A percentile compares a stretch with the other conserved stretches of the same genome.
Evolutionary conservation across 306 rosid genomes (phyloP).

Genomic region (Notholithocarpus densiflorus): DNA sequence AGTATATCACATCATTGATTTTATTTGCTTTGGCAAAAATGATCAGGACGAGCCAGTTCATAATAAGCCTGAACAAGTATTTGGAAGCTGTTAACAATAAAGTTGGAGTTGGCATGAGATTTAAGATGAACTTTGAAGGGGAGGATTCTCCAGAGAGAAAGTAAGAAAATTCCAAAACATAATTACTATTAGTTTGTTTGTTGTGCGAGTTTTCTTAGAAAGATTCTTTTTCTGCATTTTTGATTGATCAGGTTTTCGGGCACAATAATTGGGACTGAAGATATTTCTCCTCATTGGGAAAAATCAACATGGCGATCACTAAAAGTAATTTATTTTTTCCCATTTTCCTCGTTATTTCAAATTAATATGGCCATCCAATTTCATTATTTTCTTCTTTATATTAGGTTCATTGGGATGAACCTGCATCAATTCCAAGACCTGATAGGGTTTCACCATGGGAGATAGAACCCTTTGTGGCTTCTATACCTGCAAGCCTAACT

Average conservation of each 20-base stretch:
- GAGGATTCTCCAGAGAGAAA: slow-evolving; percentile 91
- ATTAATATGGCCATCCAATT: neutral
- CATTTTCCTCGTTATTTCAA: neutral
- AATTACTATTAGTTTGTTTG: neutral
- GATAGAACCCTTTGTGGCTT: slow-evolving; percentile 70
- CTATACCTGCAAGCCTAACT: slow-evolving; percentile 39
- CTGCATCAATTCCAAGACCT: slow-evolving; percentile 72
- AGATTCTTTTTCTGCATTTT: slow-evolving; percentile 17
- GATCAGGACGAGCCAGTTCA: slow-evolving; percentile 77
- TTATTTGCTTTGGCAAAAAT: slow-evolving; percentile 7
- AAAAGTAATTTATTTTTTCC: slow-evolving; percentile 47
- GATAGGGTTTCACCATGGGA: slow-evolving; percentile 96
- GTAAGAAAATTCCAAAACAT: slow-evolving; percentile 32
- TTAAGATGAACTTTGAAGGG: slow-evolving; percentile 84
- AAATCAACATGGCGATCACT: slow-evolving; percentile 83
- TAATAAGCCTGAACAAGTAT: slow-evolving; percentile 63
- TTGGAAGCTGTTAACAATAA: slow-evolving; percentile 56
- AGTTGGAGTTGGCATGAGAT: slow-evolving; percentile 69
- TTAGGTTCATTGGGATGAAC: slow-evolving; percentile 99
- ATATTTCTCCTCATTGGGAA: slow-evolving; percentile 72
- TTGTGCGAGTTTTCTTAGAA: slow-evolving; percentile 12
- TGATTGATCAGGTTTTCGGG: slow-evolving; percentile 70
- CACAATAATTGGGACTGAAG: slow-evolving; percentile 77
- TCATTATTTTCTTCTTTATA: slow-evolving; percentile 8
- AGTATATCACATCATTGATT: slow-evolving; percentile 16